phyloP scores from a whole-genome alignment of 2,329 filamentous ascomycete species.

The Furcasterigmium furcatum region DNA sequence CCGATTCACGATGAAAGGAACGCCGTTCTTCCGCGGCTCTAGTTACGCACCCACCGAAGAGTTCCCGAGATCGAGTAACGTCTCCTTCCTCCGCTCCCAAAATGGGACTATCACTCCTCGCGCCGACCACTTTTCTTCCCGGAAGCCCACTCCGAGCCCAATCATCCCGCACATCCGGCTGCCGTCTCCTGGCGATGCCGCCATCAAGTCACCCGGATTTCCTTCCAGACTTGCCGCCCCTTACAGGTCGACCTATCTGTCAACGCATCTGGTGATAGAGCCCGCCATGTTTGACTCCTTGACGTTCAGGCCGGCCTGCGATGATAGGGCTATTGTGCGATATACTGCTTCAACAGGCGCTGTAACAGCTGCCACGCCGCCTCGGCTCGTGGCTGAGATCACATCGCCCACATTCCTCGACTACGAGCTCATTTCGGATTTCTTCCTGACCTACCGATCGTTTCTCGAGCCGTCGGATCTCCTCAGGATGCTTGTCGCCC shows the following conservation, averaged over 20 bases:
- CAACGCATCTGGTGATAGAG: slow-evolving; percentile 52
- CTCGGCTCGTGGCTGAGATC: slow-evolving; percentile 90
- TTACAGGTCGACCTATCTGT: slow-evolving; percentile 43
- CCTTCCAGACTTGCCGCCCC: slow-evolving; percentile 34
- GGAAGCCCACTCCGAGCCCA: slow-evolving; percentile 32
- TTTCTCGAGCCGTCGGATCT: slow-evolving; percentile 78
- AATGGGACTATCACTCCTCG: slow-evolving; percentile 14
- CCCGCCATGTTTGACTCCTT: slow-evolving; percentile 81
- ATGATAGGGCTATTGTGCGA: slow-evolving; percentile 78
- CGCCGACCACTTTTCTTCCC: slow-evolving; percentile 15
- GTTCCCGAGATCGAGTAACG: slow-evolving; percentile 55
- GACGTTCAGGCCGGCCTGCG: slow-evolving; percentile 72
- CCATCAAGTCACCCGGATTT: slow-evolving; percentile 19
- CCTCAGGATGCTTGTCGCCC: slow-evolving; percentile 78
- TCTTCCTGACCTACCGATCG: slow-evolving; percentile 90
- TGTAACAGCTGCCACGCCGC: slow-evolving; percentile 85
- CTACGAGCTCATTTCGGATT: slow-evolving; percentile 95
- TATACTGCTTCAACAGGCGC: slow-evolving; percentile 69
- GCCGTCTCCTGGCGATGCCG: slow-evolving; percentile 9
- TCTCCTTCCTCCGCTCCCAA: slow-evolving; percentile 41
- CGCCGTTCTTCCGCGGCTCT: slow-evolving; percentile 76
- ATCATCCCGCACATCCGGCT: slow-evolving; percentile 32
- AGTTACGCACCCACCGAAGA: slow-evolving; percentile 76
- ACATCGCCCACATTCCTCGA: slow-evolving; percentile 94
- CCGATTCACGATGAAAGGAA: slow-evolving; percentile 73